phyloP scores from a whole-genome alignment of 1,139 yeast genomes.

The Saccharomyces pastorianus region DNA sequence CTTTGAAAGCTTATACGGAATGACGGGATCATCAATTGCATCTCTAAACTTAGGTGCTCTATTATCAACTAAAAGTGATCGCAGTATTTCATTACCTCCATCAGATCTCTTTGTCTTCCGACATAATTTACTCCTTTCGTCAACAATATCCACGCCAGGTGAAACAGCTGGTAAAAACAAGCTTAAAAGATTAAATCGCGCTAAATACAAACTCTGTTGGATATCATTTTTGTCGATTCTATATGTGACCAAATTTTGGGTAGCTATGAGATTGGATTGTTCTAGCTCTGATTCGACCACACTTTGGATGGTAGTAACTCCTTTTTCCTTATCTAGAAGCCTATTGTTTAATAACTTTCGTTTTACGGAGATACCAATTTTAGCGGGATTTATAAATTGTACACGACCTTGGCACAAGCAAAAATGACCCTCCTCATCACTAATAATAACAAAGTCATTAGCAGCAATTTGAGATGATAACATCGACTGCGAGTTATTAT shows the following conservation, averaged over 20 bases:
- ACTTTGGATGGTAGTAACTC: conserved; percentile 8
- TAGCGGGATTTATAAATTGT: conserved; percentile 34
- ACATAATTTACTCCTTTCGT: conserved; percentile 12
- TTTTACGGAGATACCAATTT: conserved; percentile 39
- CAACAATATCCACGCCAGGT: conserved; percentile 7
- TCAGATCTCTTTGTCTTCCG: conserved; percentile 25
- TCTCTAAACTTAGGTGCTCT: conserved; percentile 38
- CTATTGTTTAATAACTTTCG: conserved; percentile 45
- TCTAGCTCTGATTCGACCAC: conserved; percentile 10
- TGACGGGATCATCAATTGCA: conserved; percentile 17
- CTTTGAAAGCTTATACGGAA: conserved; percentile 20
- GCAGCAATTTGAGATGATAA: conserved; percentile 39
- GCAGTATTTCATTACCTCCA: conserved; percentile 46
- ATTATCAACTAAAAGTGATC: conserved; percentile 57
- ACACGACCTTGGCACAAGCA: conserved; percentile 62
- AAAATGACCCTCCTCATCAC: conserved; percentile 76
- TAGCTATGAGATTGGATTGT: conserved; percentile 5
- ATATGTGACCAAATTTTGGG: conserved; percentile 32
- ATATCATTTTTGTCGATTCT: conserved; percentile 78
- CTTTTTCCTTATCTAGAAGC: conserved; percentile 3
- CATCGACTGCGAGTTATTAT: conserved; percentile 26
- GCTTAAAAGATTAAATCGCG: conserved; percentile 67
- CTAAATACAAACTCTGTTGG: conserved; percentile 65
- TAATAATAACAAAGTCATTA: conserved; percentile 56
- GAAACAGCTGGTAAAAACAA: conserved; percentile 41